Base-by-base conservation (phyloP, 371 early-diverging fungal species). In the Polyrhizophydium stewartii region DNA sequence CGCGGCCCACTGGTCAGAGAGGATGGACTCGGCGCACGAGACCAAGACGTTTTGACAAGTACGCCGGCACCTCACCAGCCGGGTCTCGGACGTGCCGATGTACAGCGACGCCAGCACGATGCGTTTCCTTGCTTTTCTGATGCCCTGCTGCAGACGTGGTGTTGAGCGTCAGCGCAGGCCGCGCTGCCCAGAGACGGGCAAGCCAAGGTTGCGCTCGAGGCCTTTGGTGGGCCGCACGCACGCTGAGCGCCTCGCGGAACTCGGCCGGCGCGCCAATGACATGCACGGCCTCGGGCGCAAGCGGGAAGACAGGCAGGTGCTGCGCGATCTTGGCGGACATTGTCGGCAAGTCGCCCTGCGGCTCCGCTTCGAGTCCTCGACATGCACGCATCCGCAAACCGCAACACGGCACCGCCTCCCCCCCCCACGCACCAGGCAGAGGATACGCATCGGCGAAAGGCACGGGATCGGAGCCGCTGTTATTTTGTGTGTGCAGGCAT, bases 51-150 rank as follows among this genome's bases (percentile, higher is more conserved):
- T 16, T 22, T 27, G 35, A 27, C 22, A 63, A 41, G 21, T 53
- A 21, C 24, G 10, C 27, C 43, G n/a, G 12, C 35, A 32, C 22
- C 38, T 2, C 65, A 88, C 90, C 63, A 95, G 71, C 55, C 92
- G 92, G 25, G 73, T 68, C 71, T 97, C 94, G 3, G 76, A 73
- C 52, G 85, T 78, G 19, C 97, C 97, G 10, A 97, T 76, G 61
- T 97, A 97, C 22, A 97, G 78, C 16, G 95, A 90, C 12, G 92
- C 89, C 52, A 97, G 79, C 56, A 81, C 81, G 5, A 97, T 86
- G 7, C 90, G 85, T 10, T 78, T 70, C 59, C 84, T 83, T 0
- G 96, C 93, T 1, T 61, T 65, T n/a, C 70, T 59, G 41, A 78
- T 78, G 17, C 79, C 79, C 12, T 63, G n/a, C 68, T 68, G 28